Conservation (phyloP, 1,284 basidiomycete genomes). For the Cutaneotrichosporon mucoides region DNA sequence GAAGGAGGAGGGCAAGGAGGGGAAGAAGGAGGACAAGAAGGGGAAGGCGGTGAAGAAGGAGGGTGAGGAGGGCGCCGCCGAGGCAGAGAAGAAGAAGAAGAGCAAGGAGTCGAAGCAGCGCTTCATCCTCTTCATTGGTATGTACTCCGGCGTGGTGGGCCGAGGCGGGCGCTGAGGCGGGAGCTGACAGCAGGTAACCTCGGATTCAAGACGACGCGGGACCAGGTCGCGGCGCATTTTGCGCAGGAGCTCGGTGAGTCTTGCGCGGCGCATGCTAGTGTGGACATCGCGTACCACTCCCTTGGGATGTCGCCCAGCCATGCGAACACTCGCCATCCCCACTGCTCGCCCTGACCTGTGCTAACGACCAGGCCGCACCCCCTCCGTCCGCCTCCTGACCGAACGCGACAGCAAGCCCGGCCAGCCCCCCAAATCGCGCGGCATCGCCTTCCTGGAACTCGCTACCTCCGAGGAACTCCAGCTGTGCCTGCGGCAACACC, state of each 20-base stretch:
- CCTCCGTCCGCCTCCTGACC: slow-evolving; percentile 74
- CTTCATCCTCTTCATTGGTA: slow-evolving; percentile 87
- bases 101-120: slow-evolving; percentile 56
- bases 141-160: no score
- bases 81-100: slow-evolving; percentile 35
- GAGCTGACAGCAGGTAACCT: slow-evolving; percentile 77
- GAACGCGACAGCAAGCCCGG: slow-evolving; percentile 55
- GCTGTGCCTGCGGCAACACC: slow-evolving; percentile 78
- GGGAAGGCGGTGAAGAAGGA: slow-evolving; percentile 29
- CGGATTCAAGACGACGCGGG: slow-evolving; percentile 73
- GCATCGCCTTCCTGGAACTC: slow-evolving; percentile 57
- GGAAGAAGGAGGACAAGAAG: slow-evolving; percentile 22
- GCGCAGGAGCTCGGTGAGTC: slow-evolving; percentile 45
- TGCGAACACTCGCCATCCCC: no score
- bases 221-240: slow-evolving; percentile 72
- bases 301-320: no score
- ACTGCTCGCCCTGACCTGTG: no score
- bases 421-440: slow-evolving; percentile 40
- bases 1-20: no score
- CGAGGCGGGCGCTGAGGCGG: no score
- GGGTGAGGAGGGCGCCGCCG: slow-evolving; percentile 27
- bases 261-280: no score
- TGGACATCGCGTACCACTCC: no score
- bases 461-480: slow-evolving; percentile 67
- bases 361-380: slow-evolving; percentile 81